phyloP scores from a whole-genome alignment of 441 rosid genomes.

The Manihot esculenta region DNA sequence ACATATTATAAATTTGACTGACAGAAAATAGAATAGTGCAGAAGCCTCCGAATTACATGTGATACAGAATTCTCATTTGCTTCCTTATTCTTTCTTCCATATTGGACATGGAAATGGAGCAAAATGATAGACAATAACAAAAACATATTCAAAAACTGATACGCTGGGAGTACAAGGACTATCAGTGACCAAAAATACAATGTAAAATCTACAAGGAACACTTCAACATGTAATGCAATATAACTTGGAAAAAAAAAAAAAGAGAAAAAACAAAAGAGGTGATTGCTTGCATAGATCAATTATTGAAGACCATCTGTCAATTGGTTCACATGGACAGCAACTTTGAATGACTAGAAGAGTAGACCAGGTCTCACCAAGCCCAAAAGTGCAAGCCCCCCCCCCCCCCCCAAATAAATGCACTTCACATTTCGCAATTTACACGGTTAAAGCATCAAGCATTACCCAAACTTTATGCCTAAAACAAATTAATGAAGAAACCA shows the following conservation, averaged over 20 bases:
- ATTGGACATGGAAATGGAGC: not conserved
- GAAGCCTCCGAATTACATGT: not conserved
- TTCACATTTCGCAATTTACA: not conserved
- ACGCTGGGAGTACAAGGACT: not conserved
- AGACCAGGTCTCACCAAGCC: not conserved
- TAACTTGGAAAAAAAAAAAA: not conserved
- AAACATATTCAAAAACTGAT: not conserved
- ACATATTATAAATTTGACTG: no score
- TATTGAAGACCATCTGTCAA: no score
- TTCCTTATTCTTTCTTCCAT: not conserved
- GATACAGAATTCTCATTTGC: not conserved
- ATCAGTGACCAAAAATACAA: not conserved
- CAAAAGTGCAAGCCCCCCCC: not conserved
- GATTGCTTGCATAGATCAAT: not conserved
- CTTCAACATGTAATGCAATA: not conserved
- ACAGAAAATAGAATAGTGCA: not conserved
- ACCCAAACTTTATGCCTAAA: not conserved
- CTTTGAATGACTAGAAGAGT: not conserved
- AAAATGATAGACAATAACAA: not conserved
- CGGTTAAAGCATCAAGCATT: not conserved
- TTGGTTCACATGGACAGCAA: not conserved
- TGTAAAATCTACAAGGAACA: no score
- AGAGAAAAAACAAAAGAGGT: not conserved
- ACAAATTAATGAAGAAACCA: not conserved
- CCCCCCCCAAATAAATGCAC: no score